phyloP scores from a whole-genome alignment of 106 monocot species.

The Cymbidium sinense region DNA sequence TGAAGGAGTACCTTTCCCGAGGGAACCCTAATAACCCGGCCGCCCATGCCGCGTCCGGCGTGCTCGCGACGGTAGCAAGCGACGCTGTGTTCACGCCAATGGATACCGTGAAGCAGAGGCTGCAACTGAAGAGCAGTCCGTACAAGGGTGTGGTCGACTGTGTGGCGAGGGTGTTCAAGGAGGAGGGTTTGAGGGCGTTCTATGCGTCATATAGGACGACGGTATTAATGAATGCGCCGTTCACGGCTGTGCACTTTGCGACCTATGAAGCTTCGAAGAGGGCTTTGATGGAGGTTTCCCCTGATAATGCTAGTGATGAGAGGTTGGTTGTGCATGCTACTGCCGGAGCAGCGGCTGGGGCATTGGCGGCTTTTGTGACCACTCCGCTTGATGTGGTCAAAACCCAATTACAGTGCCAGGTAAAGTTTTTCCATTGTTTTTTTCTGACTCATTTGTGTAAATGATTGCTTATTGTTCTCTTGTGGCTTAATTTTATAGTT shows the following conservation, averaged over 20 bases:
- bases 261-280: conserved; percentile 91
- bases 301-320: conserved; percentile 43
- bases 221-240: conserved; percentile 95
- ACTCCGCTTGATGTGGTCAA: conserved; percentile 94
- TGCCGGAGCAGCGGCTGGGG: conserved; percentile 80
- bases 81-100: conserved; percentile 95
- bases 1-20: conserved; percentile 42
- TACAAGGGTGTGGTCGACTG: conserved; percentile 79
- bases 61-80: conserved; percentile 74
- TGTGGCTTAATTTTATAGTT: no score
- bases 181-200: conserved; percentile 74
- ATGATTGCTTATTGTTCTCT: no score
- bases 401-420: conserved; percentile 96
- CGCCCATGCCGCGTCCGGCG: conserved; percentile 69
- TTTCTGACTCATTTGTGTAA: no score
- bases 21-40: conserved; percentile 44
- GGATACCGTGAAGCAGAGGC: conserved; percentile 93
- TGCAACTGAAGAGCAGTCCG: conserved; percentile 78
- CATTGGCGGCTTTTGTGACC: conserved; percentile 69
- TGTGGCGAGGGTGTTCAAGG: conserved; percentile 52
- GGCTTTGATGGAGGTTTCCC: conserved; percentile 39
- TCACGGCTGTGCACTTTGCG: conserved; percentile 88
- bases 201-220: conserved; percentile 81
- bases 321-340: conserved; percentile 71
- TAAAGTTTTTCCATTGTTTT: conserved; percentile 3